A percentile compares a stretch with the other conserved stretches of the same genome.
Evolutionary conservation across 768 basidiomycete genomes (phyloP).

Genomic region (Hortiboletus flavorubellus): DNA sequence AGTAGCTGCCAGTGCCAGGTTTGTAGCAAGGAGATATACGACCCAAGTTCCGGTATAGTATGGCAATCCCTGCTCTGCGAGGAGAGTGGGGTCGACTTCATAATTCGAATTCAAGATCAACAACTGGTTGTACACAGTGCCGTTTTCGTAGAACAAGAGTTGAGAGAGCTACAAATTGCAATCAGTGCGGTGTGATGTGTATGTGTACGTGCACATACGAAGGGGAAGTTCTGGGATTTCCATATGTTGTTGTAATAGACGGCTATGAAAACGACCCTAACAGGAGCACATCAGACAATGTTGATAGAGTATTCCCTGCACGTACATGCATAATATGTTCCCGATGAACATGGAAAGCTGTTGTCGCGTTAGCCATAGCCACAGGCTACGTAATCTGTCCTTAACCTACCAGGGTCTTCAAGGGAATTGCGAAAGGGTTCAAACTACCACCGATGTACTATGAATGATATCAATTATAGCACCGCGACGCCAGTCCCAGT

Average conservation of each 20-base stretch:
- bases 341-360: slow-evolving; percentile 47
- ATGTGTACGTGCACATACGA: slow-evolving; percentile 37
- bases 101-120: slow-evolving; percentile 51
- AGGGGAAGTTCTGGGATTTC: slow-evolving; percentile 59
- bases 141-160: slow-evolving; percentile 49
- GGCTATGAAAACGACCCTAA: slow-evolving; percentile 31
- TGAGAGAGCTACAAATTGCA: slow-evolving; percentile 40
- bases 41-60: slow-evolving; percentile 30
- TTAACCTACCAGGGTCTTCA: slow-evolving; percentile 43
- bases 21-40: slow-evolving; percentile 15
- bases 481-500: neutral
- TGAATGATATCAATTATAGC: neutral
- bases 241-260: slow-evolving; percentile 51
- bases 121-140: slow-evolving; percentile 49
- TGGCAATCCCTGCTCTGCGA: slow-evolving; percentile 39
- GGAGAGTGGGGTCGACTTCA: slow-evolving; percentile 46
- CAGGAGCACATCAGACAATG: slow-evolving; percentile 3
- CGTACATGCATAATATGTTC: slow-evolving; percentile 50
- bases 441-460: slow-evolving; percentile 25
- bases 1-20: slow-evolving; percentile 41
- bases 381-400: neutral
- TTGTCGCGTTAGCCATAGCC: neutral
- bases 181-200: neutral
- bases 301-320: neutral
- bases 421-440: slow-evolving; percentile 53